phyloP scores from a whole-genome alignment of 305 asterid species.

The Stenogyne calaminthoides region DNA sequence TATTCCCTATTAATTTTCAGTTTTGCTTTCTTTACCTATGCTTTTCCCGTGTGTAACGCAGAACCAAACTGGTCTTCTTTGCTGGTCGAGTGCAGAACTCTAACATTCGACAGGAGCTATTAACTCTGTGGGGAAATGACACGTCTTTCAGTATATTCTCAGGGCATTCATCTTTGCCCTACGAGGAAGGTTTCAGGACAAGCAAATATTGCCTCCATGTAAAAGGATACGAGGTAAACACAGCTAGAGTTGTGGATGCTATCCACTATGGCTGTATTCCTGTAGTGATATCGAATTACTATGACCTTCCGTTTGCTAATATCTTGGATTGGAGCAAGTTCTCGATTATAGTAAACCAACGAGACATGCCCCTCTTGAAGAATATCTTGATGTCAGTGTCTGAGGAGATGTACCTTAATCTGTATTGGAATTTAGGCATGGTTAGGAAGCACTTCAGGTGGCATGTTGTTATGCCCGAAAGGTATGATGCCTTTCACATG shows the following conservation, averaged over 20 bases:
- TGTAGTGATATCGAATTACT: constrained; percentile 68
- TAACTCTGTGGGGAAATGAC: constrained; percentile 59
- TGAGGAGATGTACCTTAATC: constrained; percentile 45
- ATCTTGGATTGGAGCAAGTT: constrained; percentile 72
- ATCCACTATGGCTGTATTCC: constrained; percentile 77
- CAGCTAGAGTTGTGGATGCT: constrained; percentile 79
- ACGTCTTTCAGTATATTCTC: constrained; percentile 58
- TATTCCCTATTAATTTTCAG: background rate
- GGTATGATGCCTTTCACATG: constrained; percentile 72
- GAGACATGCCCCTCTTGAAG: constrained; percentile 52
- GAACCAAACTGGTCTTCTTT: constrained; percentile 61
- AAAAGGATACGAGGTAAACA: constrained; percentile 84
- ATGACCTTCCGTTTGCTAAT: constrained; percentile 78
- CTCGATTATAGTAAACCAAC: constrained; percentile 55
- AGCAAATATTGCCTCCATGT: constrained; percentile 80
- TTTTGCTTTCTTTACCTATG: background rate
- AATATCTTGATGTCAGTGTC: constrained; percentile 50
- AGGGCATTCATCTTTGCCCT: constrained; percentile 50
- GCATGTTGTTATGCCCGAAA: constrained; percentile 47
- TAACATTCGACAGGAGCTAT: constrained; percentile 45
- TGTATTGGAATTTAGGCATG: constrained; percentile 48
- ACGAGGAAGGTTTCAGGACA: constrained; percentile 63
- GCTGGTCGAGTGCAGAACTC: constrained; percentile 79
- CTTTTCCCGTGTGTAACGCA: constrained; percentile 34
- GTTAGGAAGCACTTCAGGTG: constrained; percentile 73